Conservation (phyloP, 2,329 filamentous ascomycete genomes). For the Fusarium fujikuroi region DNA sequence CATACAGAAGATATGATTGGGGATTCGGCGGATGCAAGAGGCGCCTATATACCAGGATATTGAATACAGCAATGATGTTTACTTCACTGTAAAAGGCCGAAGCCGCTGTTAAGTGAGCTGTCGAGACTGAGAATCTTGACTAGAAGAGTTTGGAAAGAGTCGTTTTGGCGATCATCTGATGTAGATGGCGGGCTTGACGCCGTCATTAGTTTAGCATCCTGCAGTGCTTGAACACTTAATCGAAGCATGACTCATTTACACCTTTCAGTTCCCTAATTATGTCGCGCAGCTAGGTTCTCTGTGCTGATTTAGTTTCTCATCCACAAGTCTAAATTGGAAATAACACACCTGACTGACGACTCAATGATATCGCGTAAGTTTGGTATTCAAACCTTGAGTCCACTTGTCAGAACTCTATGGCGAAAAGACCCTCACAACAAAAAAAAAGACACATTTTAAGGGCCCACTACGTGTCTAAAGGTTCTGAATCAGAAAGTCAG, state of each 20-base stretch:
- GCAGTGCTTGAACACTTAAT: background rate
- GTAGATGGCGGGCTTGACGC: too few relatives aligned
- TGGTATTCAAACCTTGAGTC: background rate
- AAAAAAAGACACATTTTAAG: rapidly evolving
- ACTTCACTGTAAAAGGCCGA: background rate
- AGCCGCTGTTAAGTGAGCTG: background rate
- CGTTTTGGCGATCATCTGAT: rapidly evolving
- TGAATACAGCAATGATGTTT: background rate
- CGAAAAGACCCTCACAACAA: background rate
- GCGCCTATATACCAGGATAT: background rate
- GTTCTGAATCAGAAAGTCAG: background rate
- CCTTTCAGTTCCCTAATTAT: rapidly evolving
- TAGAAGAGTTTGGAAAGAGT: background rate
- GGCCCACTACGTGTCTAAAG: background rate
- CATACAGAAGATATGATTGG: too few relatives aligned
- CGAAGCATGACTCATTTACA: background rate
- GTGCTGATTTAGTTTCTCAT: too few relatives aligned
- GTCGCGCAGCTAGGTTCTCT: background rate
- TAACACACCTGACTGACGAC: background rate
- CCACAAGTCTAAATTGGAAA: background rate
- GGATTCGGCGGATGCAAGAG: background rate
- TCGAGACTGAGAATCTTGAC: background rate
- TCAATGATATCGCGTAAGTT: background rate
- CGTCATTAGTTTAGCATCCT: too few relatives aligned
- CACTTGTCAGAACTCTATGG: background rate